Evolutionary conservation across 768 basidiomycete genomes (phyloP).

Genomic region (Boletus barrowsii): DNA sequence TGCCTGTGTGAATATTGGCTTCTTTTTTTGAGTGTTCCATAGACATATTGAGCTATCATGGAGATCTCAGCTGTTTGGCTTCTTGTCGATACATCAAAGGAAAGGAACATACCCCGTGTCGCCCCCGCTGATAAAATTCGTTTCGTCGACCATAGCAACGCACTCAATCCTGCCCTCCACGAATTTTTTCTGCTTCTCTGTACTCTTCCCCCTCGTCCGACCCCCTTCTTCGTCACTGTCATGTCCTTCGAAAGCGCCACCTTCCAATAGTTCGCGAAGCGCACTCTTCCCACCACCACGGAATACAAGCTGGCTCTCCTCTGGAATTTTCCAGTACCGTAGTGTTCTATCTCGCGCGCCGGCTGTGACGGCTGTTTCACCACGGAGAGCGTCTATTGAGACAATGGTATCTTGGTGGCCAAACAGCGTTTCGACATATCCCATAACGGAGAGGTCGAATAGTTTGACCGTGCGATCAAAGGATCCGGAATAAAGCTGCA

Average conservation of each 20-base stretch:
- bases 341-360: constrained; percentile 90
- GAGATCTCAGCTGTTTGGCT: background rate
- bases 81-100: background rate
- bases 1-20: constrained; percentile 83
- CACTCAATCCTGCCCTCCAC: constrained; percentile 91
- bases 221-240: constrained; percentile 48
- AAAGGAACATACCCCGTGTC: constrained; percentile 78
- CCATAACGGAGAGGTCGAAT: constrained; percentile 79
- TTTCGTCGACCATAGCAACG: constrained; percentile 94
- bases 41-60: constrained; percentile 70
- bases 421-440: constrained; percentile 94
- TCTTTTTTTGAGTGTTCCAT: constrained; percentile 92
- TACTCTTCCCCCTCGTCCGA: constrained; percentile 31
- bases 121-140: constrained; percentile 88
- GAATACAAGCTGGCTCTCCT: constrained; percentile 94
- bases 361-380: constrained; percentile 81
- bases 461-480: constrained; percentile 89
- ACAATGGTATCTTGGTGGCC: constrained; percentile 92
- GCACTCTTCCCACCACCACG: constrained; percentile 89
- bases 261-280: constrained; percentile 77
- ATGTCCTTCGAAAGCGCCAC: constrained; percentile 57
- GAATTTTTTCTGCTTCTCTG: constrained; percentile 40
- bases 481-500: constrained; percentile 67
- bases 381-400: constrained; percentile 73
- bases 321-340: constrained; percentile 94